Percentiles rank a stretch among this genome's conserved stretches.
Evolutionary conservation across 257 asterid species (phyloP).

Genomic region (Apocynum venetum): DNA sequence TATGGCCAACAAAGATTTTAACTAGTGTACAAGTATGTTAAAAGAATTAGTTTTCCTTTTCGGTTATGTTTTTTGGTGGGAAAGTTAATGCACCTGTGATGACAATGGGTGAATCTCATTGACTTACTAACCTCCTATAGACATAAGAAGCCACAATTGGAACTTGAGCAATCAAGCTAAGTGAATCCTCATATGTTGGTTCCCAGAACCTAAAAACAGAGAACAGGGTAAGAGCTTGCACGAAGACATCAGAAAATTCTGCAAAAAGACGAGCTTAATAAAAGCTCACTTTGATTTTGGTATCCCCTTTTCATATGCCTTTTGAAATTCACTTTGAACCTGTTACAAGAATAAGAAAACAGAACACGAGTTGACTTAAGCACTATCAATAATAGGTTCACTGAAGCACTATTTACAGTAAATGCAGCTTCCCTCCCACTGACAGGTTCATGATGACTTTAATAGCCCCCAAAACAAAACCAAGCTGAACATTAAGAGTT

Average conservation of each 20-base stretch:
- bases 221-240: slow-evolving; percentile 23
- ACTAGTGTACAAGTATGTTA: neutral
- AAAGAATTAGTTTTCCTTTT: neutral
- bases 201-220: slow-evolving; percentile 76
- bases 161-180: slow-evolving; percentile 93
- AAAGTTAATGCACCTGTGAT: neutral
- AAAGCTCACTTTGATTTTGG: slow-evolving; percentile 86
- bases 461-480: neutral
- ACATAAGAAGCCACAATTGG: slow-evolving; percentile 86
- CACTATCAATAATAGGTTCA: slow-evolving; percentile 4
- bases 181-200: slow-evolving; percentile 91
- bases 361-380: slow-evolving; percentile 19
- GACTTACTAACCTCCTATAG: slow-evolving; percentile 79
- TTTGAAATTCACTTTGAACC: slow-evolving; percentile 98
- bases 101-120: neutral
- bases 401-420: slow-evolving; percentile 1
- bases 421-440: neutral
- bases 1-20: neutral
- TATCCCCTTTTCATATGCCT: slow-evolving; percentile 97
- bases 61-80: too few species aligned
- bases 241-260: slow-evolving; percentile 4
- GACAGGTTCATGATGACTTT: neutral
- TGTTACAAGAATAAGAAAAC: slow-evolving; percentile 30
- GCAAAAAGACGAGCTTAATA: slow-evolving; percentile 10
- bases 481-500: neutral